Conservation (phyloP, 169 alveolate species). For the Prorocentrum cordatum region DNA sequence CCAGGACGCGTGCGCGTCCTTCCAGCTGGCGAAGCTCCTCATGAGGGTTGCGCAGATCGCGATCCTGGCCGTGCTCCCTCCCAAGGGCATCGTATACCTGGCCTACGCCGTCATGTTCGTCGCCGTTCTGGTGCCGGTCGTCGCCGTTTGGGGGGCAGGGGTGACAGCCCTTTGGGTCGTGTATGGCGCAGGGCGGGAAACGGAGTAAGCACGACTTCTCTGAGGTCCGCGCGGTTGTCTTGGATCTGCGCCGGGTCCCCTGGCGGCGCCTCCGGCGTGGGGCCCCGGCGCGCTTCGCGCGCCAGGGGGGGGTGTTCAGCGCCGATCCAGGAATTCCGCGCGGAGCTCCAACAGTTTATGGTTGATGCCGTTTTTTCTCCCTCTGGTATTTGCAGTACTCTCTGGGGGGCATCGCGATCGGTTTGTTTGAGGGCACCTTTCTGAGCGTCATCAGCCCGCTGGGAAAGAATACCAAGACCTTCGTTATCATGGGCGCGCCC, state of each 20-base stretch:
- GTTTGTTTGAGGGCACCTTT: constrained; percentile 50
- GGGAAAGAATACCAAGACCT: constrained; percentile 34
- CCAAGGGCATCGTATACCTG: constrained; percentile 41
- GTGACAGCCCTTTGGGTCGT: too few species aligned
- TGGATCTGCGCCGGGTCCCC: too few species aligned
- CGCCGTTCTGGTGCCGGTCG: constrained; percentile 32
- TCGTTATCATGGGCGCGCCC: constrained; percentile 50
- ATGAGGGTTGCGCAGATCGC: constrained; percentile 34
- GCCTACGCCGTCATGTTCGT: constrained; percentile 34
- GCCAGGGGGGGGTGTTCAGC: neutral
- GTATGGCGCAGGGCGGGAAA: too few species aligned
- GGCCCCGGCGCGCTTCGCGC: too few species aligned
- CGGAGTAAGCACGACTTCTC: too few species aligned
- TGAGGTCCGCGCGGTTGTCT: too few species aligned
- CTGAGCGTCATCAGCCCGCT: constrained; percentile 38
- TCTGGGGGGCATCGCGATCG: constrained; percentile 38
- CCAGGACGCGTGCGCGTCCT: constrained; percentile 47
- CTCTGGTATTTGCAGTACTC: constrained; percentile 28
- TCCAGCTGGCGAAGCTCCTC: constrained; percentile 43
- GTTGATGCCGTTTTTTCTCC: neutral
- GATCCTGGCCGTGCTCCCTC: constrained; percentile 26
- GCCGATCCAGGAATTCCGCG: neutral
- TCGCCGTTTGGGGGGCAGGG: constrained; percentile 12
- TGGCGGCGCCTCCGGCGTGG: too few species aligned
- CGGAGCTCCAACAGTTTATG: neutral